Base-by-base conservation (phyloP, 2,329 filamentous ascomycete species). In the Tolypocladium tundrense region DNA sequence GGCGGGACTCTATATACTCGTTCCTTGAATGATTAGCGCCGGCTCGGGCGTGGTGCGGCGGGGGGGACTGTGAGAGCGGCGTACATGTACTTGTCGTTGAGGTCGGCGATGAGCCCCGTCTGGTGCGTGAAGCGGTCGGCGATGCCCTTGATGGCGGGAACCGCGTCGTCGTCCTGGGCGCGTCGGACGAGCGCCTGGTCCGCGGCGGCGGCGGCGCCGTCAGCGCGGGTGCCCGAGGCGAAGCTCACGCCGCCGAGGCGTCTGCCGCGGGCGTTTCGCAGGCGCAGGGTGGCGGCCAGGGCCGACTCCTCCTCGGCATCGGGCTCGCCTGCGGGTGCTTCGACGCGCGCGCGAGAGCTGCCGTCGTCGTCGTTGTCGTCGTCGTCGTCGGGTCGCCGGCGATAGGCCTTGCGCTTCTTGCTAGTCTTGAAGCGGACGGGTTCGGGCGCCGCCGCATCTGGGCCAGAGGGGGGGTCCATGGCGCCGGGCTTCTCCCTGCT, bases 1-100 rank as follows among this genome's bases (percentile, higher is more conserved):
- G 76, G 73, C 88, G 85, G 65, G 88, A 86, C 78, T 91, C 88
- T 91, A 92, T 86, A 75, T 89, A 92, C 75, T 87, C 84, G 80
- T 84, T 87, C 88, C 88, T 91, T 84, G 77, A 79, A 81, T 77
- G 75, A 84, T 91, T 84, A 91, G 88, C 62, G 51, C 43, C 56
- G 57, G 60, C 57, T 57, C 41, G 37, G 16, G 40, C 14, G n/a
- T 10, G 6, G 19, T 16, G 19, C 9, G 16, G 53, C 19, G 35
- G 19, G 35, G 45, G 41, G 24, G 56, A 31, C 48, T 55, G 33
- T 10, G 41, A 41, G 53, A 24, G 57, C 42, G 58, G 62, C 87
- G 85, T 81, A 93, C 89, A 93, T 90, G 75, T 92, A 88, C 73
- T 79, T 87, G 70, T 91, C 87, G 61, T 86, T 79, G 27, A 83